Evolutionary conservation across 352 stramenopile genomes (phyloP).

Genomic region (Aphanomyces cochlioides): DNA sequence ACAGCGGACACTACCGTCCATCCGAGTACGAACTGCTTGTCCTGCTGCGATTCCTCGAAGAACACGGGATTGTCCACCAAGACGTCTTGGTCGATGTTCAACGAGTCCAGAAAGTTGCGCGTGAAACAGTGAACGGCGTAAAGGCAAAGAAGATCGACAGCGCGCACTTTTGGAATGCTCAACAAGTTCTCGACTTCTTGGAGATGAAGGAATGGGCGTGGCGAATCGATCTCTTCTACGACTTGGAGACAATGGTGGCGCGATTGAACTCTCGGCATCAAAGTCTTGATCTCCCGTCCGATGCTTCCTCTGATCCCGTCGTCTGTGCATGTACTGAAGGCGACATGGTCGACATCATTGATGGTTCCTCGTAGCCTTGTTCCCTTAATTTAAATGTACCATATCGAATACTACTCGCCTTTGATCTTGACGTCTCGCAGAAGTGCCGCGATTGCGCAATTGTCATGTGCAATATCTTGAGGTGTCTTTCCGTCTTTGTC

Average conservation of each 20-base stretch:
- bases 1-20: constrained; percentile 97
- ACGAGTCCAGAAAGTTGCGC: constrained; percentile 93
- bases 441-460: neutral
- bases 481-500: constrained; percentile 54
- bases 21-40: constrained; percentile 94
- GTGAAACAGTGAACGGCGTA: constrained; percentile 65
- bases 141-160: constrained; percentile 82
- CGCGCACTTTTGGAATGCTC: constrained; percentile 82
- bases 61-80: constrained; percentile 86
- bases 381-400: constrained; percentile 22
- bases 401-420: constrained; percentile 7
- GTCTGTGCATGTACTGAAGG: constrained; percentile 6
- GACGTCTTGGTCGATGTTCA: constrained; percentile 95
- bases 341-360: constrained; percentile 20
- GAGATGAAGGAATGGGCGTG: constrained; percentile 72
- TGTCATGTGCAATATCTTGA: constrained; percentile 33
- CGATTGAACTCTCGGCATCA: constrained; percentile 1
- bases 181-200: constrained; percentile 69
- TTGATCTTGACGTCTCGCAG: neutral
- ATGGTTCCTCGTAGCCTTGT: constrained; percentile 18
- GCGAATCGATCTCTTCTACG: constrained; percentile 75
- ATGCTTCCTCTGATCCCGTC: constrained; percentile 1
- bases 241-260: constrained; percentile 58
- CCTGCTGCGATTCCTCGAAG: constrained; percentile 90
- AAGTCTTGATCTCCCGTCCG: neutral